phyloP scores from a whole-genome alignment of 2,329 filamentous ascomycete genomes.

The Fusarium coicis region DNA sequence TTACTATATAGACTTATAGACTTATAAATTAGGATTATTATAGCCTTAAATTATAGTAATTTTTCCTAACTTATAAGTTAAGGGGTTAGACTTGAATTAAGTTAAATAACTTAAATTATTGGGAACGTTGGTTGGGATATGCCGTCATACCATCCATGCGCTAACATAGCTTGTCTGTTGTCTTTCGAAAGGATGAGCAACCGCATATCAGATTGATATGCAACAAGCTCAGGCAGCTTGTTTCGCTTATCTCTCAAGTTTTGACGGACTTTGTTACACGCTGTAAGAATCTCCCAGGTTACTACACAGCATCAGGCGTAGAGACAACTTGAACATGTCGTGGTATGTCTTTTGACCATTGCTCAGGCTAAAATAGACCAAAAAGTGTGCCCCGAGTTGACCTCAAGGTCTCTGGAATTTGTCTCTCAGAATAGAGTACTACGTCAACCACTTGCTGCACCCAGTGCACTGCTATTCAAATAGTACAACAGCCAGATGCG shows the following conservation, averaged over 20 bases:
- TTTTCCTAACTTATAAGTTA: no score
- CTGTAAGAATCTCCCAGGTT: neutral
- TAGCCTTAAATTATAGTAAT: no score
- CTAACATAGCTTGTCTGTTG: neutral
- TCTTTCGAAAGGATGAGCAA: neutral
- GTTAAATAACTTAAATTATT: no score
- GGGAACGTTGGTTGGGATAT: no score
- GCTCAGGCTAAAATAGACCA: neutral
- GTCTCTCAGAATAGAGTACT: neutral
- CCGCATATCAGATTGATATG: neutral
- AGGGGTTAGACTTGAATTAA: no score
- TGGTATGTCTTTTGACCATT: neutral
- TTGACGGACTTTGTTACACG: neutral
- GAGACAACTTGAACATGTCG: neutral
- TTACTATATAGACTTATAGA: no score
- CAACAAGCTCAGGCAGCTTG: constrained; percentile 8
- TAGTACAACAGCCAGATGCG: neutral
- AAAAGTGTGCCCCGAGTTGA: neutral
- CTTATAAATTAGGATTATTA: no score
- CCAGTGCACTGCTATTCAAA: neutral
- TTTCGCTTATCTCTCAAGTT: constrained; percentile 21
- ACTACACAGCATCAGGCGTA: neutral
- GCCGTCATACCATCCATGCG: constrained; percentile 13
- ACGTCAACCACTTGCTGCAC: neutral
- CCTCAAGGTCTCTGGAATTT: neutral